phyloP scores from a whole-genome alignment of 2,329 filamentous ascomycete genomes.

The Coniella vitis region DNA sequence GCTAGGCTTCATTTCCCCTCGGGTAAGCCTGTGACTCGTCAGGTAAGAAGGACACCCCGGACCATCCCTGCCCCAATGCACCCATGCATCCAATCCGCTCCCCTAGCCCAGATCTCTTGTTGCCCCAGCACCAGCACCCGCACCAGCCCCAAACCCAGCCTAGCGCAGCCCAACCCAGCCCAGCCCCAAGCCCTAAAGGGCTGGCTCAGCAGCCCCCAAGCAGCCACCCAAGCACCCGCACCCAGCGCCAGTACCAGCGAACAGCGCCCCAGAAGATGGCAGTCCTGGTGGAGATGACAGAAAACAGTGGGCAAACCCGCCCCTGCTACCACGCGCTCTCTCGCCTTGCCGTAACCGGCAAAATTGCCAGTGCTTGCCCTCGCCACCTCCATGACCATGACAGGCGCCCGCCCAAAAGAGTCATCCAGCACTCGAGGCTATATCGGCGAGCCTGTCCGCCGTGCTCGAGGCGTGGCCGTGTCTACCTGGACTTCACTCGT shows the following conservation, averaged over 20 bases:
- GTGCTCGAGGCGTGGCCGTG: conserved; percentile 10
- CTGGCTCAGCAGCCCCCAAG: background rate
- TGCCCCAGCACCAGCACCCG: too few species aligned
- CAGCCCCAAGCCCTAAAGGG: background rate
- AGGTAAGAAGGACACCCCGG: background rate
- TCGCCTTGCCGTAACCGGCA: conserved; percentile 14
- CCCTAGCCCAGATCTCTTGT: background rate
- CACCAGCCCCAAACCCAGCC: background rate
- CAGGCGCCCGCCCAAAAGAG: conserved; percentile 18
- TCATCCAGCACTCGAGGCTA: conserved; percentile 19
- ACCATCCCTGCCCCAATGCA: background rate
- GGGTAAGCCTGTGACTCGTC: conserved; percentile 3
- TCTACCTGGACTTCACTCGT: conserved; percentile 15
- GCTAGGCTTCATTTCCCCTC: conserved; percentile 1
- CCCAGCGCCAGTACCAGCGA: too few species aligned
- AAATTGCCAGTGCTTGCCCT: conserved; percentile 12
- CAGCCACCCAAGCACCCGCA: too few species aligned
- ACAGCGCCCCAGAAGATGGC: background rate
- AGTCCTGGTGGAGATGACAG: background rate
- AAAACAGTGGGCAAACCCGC: too few species aligned
- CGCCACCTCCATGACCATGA: conserved; percentile 16
- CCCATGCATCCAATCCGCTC: background rate
- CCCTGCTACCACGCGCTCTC: conserved; percentile 4
- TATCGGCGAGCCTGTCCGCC: conserved; percentile 9
- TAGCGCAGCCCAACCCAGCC: background rate